Base-by-base conservation (phyloP, 2,329 filamentous ascomycete genomes). In the Davidsoniella neocaledoniae region DNA sequence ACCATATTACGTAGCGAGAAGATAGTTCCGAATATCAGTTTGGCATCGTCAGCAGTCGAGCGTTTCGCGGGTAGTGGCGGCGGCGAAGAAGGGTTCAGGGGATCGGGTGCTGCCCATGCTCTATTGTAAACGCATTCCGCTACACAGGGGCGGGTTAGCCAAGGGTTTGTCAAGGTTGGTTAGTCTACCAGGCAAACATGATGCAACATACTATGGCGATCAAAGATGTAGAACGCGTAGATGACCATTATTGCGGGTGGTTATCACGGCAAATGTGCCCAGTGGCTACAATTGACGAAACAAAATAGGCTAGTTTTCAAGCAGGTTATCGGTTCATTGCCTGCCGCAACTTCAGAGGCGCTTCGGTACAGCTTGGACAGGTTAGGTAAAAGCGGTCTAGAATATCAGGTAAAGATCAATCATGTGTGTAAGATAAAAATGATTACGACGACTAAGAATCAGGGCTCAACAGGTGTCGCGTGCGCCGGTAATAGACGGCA, bases 171-270 rank as follows among this genome's bases (percentile, higher is more conserved):
- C 33, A 17, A 16, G 43, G 21, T 21, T 17, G 43, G 25, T 23
- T 17, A 47, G 54, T 49, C 46, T 16, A 49, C 50, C 55, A 54
- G 48, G 44, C 49, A 51, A 10, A 17, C 29, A 40, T 33, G 29
- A 38, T 38, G 36, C 36, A 43, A 61, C 76, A 62, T 74, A 95
- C 91, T 94, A 68, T 98, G 91, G 57, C 91, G 83, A 69, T 98
- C 91, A 64, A 98, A 98, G 63, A 98, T 95, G 73, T 94, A 94
- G 68, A 98, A 94, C 53, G 87, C 88, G 69, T 93, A 96, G 65
- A 96, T 84, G 54, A 83, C 81, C 91, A 98, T 96, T 62, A 58
- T 42, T 36, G 46, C 43, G 44, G 36, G 29, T 37, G 19, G 23
- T 10, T 26, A 5, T 19, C 29, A 16, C 16, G 38, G 21, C 16